phyloP scores from a whole-genome alignment of 441 rosid genomes.

The Erodium moschatum region DNA sequence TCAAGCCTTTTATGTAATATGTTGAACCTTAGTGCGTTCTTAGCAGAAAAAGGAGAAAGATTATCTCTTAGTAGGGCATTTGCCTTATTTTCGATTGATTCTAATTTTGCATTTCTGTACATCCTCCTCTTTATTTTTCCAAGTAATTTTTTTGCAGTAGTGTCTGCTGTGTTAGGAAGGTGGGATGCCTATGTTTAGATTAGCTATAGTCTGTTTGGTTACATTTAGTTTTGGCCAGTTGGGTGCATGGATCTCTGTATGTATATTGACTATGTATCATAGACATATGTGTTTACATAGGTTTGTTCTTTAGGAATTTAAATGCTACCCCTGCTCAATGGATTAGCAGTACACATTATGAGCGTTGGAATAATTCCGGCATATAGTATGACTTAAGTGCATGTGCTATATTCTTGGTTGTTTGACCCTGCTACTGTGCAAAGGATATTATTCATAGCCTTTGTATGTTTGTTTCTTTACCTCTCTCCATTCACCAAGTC shows the following conservation, averaged over 20 bases:
- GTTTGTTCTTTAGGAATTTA: background rate
- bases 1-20: too few relatives aligned
- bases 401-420: background rate
- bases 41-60: too few relatives aligned
- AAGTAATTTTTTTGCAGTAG: background rate
- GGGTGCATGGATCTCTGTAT: background rate
- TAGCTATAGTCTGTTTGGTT: background rate
- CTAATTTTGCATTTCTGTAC: background rate
- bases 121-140: too few relatives aligned
- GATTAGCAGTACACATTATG: background rate
- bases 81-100: background rate
- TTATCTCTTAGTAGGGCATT: background rate
- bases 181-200: background rate
- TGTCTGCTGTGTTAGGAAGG: background rate
- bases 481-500: background rate
- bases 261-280: background rate
- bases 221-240: background rate
- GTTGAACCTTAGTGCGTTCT: too few relatives aligned
- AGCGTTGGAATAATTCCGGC: background rate
- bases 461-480: background rate
- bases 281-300: background rate
- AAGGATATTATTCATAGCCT: background rate
- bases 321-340: constrained; percentile 1
- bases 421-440: background rate
- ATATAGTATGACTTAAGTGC: background rate